These are phyloP conservation scores for Cercospora nicotianae DNA, from an alignment of 2,329 filamentous ascomycete species.

Conservation along the genomic window DNA sequence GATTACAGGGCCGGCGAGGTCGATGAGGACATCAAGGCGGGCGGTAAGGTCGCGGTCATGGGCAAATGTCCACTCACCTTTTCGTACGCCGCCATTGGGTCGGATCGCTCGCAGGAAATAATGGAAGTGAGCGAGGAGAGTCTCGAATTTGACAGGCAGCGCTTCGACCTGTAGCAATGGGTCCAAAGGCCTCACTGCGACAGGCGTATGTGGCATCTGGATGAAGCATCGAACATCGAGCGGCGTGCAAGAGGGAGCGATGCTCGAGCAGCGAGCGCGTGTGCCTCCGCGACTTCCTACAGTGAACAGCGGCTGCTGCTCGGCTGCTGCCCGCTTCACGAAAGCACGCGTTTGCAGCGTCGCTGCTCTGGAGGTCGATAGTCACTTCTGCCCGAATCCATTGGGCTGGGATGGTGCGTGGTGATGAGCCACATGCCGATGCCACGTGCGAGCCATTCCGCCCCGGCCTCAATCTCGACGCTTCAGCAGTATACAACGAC, in stretches of 20 bases:
- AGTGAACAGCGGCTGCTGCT: not conserved
- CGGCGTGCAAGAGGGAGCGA: not conserved
- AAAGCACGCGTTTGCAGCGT: not conserved
- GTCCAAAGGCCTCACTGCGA: not conserved
- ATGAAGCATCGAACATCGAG: not conserved
- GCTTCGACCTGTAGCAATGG: conserved; percentile 12
- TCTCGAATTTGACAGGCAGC: not conserved
- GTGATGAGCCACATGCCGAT: not conserved
- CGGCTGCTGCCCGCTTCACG: not conserved
- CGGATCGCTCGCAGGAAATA: not conserved
- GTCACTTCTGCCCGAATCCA: not conserved
- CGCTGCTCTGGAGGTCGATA: not conserved
- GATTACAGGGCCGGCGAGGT: not conserved
- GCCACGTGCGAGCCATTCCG: not conserved
- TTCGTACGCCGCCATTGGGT: conserved; percentile 27
- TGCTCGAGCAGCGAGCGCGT: not conserved
- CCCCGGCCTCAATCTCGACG: not conserved
- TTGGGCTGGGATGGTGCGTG: not conserved
- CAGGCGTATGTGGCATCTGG: not conserved
- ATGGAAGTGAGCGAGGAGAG: not conserved
- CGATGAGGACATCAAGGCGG: not conserved
- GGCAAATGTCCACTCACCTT: conserved; percentile 19
- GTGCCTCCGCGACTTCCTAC: not conserved
- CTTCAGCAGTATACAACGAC: not conserved
- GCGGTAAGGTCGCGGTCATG: not conserved